These are phyloP conservation scores for Xylariaceae sp. DNA, from an alignment of 2,329 filamentous ascomycete genomes.

Conservation along the genomic window DNA sequence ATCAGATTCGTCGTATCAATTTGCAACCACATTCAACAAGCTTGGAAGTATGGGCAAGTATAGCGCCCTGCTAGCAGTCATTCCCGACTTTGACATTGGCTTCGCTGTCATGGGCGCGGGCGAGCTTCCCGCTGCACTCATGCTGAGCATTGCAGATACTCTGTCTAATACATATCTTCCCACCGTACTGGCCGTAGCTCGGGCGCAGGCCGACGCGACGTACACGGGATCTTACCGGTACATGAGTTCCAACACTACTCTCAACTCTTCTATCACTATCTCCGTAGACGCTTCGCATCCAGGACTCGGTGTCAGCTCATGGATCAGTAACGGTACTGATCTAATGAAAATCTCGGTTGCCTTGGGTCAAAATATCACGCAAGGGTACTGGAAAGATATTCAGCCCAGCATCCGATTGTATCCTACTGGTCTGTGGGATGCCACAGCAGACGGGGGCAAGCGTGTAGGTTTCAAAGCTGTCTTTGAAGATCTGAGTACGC, in stretches of 20 bases:
- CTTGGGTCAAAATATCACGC: constrained; percentile 20
- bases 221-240: constrained; percentile 28
- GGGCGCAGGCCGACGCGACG: constrained; percentile 26
- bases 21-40: constrained; percentile 35
- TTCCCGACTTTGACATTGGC: constrained; percentile 36
- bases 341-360: constrained; percentile 27
- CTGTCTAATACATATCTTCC: constrained; percentile 32
- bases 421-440: constrained; percentile 31
- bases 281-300: constrained; percentile 26
- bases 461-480: constrained; percentile 35
- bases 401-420: constrained; percentile 31
- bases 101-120: constrained; percentile 33
- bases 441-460: constrained; percentile 20
- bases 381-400: constrained; percentile 20
- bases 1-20: constrained; percentile 25
- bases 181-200: constrained; percentile 26
- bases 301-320: constrained; percentile 29
- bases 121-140: constrained; percentile 24
- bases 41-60: constrained; percentile 33
- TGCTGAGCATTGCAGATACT: constrained; percentile 32
- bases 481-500: constrained; percentile 30
- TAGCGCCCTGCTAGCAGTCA: constrained; percentile 30
- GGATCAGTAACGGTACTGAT: constrained; percentile 36
- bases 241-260: neutral
- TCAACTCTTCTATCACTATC: constrained; percentile 33